phyloP scores from a whole-genome alignment of 2,329 filamentous ascomycete species.

The Colletotrichum spinosum region DNA sequence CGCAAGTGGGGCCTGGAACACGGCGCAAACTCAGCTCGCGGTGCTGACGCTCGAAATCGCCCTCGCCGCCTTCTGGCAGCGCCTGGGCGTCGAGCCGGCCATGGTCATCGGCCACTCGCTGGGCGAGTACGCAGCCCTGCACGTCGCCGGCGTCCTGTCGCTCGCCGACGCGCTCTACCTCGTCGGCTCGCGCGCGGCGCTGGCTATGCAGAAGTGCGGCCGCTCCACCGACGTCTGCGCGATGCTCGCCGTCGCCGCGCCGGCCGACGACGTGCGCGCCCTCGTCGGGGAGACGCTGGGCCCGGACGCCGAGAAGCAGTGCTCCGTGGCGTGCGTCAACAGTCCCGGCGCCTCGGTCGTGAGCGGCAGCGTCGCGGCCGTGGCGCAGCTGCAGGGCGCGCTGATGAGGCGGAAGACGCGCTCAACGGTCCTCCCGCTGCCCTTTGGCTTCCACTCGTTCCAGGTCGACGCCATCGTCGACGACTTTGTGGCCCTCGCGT shows the following conservation, averaged over 20 bases:
- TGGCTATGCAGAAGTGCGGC: not conserved
- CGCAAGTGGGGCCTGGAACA: constrained; percentile 9
- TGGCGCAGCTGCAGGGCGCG: not conserved
- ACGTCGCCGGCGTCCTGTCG: constrained; percentile 77
- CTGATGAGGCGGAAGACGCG: constrained; percentile 55
- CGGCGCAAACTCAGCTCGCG: constrained; percentile 49
- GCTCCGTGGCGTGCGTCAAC: constrained; percentile 69
- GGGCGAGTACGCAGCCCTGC: constrained; percentile 68
- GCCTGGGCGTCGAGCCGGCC: constrained; percentile 43
- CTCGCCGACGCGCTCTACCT: constrained; percentile 78
- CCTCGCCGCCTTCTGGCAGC: constrained; percentile 46
- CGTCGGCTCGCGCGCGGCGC: constrained; percentile 71
- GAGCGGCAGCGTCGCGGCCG: constrained; percentile 56
- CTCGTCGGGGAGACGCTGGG: too few species aligned
- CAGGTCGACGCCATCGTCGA: constrained; percentile 56
- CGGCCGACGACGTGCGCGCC: too few species aligned
- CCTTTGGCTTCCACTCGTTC: constrained; percentile 51
- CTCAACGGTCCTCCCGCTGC: constrained; percentile 46
- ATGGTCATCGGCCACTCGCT: constrained; percentile 51
- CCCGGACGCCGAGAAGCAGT: not conserved
- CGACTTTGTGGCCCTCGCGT: constrained; percentile 58
- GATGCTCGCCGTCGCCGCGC: too few species aligned
- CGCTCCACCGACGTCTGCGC: too few species aligned
- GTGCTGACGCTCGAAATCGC: constrained; percentile 49
- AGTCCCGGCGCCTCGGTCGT: constrained; percentile 71